These are phyloP conservation scores for Trichosporon sp. DNA, from an alignment of 1,284 basidiomycete genomes.

Conservation along the genomic window DNA sequence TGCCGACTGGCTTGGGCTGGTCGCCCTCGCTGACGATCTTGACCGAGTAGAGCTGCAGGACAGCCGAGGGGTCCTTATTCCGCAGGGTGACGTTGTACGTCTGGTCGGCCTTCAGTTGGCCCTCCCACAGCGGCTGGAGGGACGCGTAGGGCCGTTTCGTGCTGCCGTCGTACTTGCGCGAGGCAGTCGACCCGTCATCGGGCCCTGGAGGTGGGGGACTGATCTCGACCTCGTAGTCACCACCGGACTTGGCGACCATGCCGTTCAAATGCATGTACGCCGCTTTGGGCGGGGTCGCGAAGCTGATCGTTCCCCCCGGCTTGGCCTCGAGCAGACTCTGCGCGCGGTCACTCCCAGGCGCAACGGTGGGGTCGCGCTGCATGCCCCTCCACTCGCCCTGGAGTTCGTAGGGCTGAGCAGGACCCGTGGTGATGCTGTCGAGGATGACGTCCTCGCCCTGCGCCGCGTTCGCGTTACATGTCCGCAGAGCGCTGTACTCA, in stretches of 20 bases:
- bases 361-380: not conserved
- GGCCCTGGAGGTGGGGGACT: not conserved
- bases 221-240: not conserved
- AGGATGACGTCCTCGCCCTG: slow-evolving; percentile 16
- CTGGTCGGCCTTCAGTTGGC: not conserved
- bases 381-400: slow-evolving; percentile 2
- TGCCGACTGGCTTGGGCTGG: not conserved
- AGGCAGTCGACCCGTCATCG: not conserved
- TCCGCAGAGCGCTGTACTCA: not conserved
- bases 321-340: not conserved
- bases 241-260: not conserved
- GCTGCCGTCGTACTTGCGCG: not conserved
- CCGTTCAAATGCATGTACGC: slow-evolving; percentile 7
- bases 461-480: not conserved
- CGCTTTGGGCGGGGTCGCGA: not conserved
- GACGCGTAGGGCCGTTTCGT: not conserved
- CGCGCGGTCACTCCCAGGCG: not conserved
- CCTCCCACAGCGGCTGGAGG: slow-evolving; percentile 15
- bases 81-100: not conserved
- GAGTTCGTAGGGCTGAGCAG: not conserved
- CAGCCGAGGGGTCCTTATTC: not conserved
- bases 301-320: not conserved
- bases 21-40: not conserved
- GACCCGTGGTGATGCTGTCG: not conserved
- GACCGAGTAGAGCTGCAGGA: not conserved